phyloP scores from a whole-genome alignment of 2,329 filamentous ascomycete genomes.

The Bipolaris sorokiniana region DNA sequence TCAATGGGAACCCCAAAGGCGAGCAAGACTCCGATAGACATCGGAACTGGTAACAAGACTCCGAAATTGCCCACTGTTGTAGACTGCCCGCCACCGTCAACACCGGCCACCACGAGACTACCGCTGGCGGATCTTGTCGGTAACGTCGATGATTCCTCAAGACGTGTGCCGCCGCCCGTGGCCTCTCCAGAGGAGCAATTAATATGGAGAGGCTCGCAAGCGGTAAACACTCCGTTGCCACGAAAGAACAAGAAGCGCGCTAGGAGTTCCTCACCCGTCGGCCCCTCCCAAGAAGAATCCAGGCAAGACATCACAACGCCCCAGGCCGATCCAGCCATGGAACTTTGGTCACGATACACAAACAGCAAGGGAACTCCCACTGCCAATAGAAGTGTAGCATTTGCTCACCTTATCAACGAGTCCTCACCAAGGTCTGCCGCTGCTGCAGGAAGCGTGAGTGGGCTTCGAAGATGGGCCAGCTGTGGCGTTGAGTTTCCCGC shows the following conservation, averaged over 20 bases:
- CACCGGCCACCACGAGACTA: slow-evolving; percentile 63
- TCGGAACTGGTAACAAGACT: slow-evolving; percentile 29
- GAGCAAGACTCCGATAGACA: slow-evolving; percentile 20
- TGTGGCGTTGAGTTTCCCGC: slow-evolving; percentile 58
- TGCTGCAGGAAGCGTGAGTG: slow-evolving; percentile 54
- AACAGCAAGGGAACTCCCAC: slow-evolving; percentile 47
- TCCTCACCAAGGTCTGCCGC: slow-evolving; percentile 54
- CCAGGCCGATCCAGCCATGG: slow-evolving; percentile 55
- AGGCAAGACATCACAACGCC: slow-evolving; percentile 50
- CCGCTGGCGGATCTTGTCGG: slow-evolving; percentile 67
- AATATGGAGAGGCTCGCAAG: slow-evolving; percentile 61
- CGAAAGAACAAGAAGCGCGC: slow-evolving; percentile 54
- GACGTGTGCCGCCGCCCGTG: slow-evolving; percentile 54
- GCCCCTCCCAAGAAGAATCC: slow-evolving; percentile 49
- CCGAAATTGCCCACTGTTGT: slow-evolving; percentile 36
- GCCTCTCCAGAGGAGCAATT: slow-evolving; percentile 66
- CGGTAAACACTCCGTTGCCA: slow-evolving; percentile 50
- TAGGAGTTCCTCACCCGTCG: slow-evolving; percentile 54
- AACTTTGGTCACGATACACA: slow-evolving; percentile 56
- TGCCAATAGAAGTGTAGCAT: slow-evolving; percentile 47
- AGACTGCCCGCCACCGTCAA: slow-evolving; percentile 58
- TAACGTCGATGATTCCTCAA: slow-evolving; percentile 63
- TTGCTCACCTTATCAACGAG: slow-evolving; percentile 54
- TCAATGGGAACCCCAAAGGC: slow-evolving; percentile 31
- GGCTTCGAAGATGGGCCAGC: slow-evolving; percentile 58